Percentiles rank a stretch among this genome's conserved stretches.
Evolutionary conservation across 2,329 filamentous ascomycete species (phyloP).

Genomic region (Aspergillus cejpii): DNA sequence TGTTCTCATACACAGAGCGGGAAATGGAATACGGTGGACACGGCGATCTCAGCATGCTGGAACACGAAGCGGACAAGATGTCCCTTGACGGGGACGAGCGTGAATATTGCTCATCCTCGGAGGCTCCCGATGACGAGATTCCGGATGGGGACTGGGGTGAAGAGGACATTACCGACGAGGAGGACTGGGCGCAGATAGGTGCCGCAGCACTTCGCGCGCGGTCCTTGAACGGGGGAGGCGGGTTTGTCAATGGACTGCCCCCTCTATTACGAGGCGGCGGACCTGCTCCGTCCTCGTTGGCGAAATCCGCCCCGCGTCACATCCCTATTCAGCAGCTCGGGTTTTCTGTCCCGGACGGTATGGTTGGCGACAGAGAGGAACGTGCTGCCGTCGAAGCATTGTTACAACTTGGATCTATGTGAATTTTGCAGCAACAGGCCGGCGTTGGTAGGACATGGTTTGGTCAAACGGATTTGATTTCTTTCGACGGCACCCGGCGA

Average conservation of each 20-base stretch:
- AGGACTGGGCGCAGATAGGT: conserved; percentile 89
- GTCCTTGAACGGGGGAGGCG: conserved; percentile 46
- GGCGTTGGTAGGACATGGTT: conserved; percentile 16
- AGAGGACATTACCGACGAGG: conserved; percentile 85
- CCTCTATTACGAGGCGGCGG: conserved; percentile 26
- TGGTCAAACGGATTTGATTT: conserved; percentile 9
- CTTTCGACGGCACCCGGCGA: conserved; percentile 10
- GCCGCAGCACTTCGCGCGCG: conserved; percentile 72
- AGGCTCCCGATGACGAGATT: conserved; percentile 58
- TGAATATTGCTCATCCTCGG: conserved; percentile 66
- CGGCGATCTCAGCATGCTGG: conserved; percentile 60
- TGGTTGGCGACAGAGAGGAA: conserved; percentile 37
- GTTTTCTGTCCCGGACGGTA: conserved; percentile 30
- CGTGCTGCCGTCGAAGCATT: conserved; percentile 46
- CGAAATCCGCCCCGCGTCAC: conserved; percentile 37
- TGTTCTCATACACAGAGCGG: conserved; percentile 63
- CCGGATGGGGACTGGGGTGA: conserved; percentile 73
- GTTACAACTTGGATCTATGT: conserved; percentile 45
- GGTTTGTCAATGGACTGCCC: conserved; percentile 32
- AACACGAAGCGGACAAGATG: conserved; percentile 92
- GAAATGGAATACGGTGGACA: conserved; percentile 58
- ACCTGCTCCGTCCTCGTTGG: conserved; percentile 34
- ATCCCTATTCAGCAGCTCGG: conserved; percentile 30
- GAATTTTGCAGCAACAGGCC: conserved; percentile 24
- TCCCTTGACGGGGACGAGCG: conserved; percentile 66